Conservation (phyloP, 345 rosid genomes). For the Citrus trifoliata region DNA sequence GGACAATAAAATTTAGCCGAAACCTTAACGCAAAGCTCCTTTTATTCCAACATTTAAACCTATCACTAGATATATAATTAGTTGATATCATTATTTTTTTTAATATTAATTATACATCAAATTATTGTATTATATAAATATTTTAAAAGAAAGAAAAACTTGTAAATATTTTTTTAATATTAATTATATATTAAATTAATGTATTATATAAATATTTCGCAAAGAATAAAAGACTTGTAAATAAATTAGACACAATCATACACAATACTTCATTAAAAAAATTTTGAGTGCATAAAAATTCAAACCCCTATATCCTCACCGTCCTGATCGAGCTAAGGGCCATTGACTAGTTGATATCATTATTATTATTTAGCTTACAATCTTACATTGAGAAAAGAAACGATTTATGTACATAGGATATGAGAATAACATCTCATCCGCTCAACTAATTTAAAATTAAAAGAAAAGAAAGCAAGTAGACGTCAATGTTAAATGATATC, state of each 20-base stretch:
- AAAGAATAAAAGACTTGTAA: too few species aligned
- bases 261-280: too few species aligned
- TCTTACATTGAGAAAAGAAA: neutral
- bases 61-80: neutral
- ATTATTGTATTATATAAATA: too few species aligned
- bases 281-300: too few species aligned
- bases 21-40: neutral
- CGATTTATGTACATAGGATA: neutral
- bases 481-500: constrained; percentile 3
- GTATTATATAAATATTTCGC: too few species aligned
- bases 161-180: too few species aligned
- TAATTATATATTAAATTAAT: too few species aligned
- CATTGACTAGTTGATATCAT: neutral
- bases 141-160: too few species aligned
- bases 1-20: neutral
- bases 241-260: too few species aligned
- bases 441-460: constrained; percentile 14
- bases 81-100: too few species aligned
- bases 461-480: neutral
- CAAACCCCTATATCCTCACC: accelerated
- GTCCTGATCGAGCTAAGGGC: too few species aligned
- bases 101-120: too few species aligned
- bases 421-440: constrained; percentile 5
- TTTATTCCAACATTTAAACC: neutral
- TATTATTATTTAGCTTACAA: neutral